Evolutionary conservation across 345 rosid genomes (phyloP).

Genomic region (Syzygium grande): DNA sequence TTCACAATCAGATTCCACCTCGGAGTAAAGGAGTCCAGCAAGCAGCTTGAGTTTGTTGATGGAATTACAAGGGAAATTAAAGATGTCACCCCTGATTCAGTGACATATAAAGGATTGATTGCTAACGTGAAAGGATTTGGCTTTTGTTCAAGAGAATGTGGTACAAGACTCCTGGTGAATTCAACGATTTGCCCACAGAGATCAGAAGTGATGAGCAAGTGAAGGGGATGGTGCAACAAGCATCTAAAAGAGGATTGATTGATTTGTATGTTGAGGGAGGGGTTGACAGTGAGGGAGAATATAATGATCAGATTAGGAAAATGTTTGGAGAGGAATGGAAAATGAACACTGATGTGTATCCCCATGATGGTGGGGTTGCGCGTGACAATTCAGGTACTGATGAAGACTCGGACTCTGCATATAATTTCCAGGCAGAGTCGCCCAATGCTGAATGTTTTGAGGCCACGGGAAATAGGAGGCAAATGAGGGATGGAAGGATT

Average conservation of each 20-base stretch:
- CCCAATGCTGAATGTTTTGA: neutral
- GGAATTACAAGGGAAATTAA: neutral
- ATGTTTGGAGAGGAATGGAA: neutral
- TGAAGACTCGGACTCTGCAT: neutral
- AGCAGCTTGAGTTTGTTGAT: neutral
- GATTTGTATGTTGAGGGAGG: neutral
- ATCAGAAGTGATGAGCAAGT: no score
- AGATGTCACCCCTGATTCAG: neutral
- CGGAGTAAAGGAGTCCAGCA: neutral
- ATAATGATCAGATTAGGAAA: neutral
- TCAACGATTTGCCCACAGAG: no score
- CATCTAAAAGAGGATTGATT: no score
- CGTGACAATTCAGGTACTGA: neutral
- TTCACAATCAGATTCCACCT: neutral
- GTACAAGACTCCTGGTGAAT: no score
- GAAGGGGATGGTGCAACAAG: no score
- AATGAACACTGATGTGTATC: neutral
- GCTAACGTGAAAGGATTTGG: no score
- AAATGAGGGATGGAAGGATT: neutral
- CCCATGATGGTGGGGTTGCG: neutral
- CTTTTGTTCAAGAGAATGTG: no score
- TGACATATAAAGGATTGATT: no score
- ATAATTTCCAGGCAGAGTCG: neutral
- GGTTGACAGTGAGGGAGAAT: neutral
- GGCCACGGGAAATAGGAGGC: neutral